A percentile compares a stretch with the other conserved stretches of the same genome.
Conservation (phyloP, 345 rosid genomes). For the Eucalyptus melliodora region DNA sequence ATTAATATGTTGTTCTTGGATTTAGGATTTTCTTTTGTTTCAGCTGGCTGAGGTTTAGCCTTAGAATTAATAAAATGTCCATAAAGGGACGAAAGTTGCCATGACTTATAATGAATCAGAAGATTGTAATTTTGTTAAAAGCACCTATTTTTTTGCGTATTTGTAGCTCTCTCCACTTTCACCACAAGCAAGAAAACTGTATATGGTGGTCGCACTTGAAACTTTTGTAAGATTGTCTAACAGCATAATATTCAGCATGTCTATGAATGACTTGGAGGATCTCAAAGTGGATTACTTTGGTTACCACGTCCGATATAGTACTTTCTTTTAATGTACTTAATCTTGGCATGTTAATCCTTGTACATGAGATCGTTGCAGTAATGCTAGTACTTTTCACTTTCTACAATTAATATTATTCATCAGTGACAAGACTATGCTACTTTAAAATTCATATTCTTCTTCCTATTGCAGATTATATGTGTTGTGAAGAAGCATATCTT, state of each 20-base stretch:
- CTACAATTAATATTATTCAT: background rate
- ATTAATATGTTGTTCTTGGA: background rate
- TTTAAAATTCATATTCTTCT: background rate
- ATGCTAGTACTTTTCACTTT: background rate
- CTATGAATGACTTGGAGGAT: background rate
- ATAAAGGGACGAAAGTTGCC: background rate
- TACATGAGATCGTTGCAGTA: background rate
- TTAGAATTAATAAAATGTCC: background rate
- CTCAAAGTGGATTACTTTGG: background rate
- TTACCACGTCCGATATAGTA: background rate
- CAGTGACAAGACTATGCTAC: background rate
- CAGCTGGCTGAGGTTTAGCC: background rate
- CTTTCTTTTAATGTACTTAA: background rate
- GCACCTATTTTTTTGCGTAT: background rate
- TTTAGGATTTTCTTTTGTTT: background rate
- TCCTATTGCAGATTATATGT: constrained; percentile 59
- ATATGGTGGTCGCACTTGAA: background rate
- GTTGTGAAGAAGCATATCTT: constrained; percentile 73
- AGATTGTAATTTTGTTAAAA: background rate
- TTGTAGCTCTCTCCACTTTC: background rate
- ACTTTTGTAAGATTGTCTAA: background rate
- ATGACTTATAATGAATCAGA: background rate
- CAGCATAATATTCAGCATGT: background rate
- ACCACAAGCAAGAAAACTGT: background rate
- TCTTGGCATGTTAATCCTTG: background rate